Evolutionary conservation across 371 early-diverging fungal species (phyloP).

Genomic region (Basidiobolus meristosporus): DNA sequence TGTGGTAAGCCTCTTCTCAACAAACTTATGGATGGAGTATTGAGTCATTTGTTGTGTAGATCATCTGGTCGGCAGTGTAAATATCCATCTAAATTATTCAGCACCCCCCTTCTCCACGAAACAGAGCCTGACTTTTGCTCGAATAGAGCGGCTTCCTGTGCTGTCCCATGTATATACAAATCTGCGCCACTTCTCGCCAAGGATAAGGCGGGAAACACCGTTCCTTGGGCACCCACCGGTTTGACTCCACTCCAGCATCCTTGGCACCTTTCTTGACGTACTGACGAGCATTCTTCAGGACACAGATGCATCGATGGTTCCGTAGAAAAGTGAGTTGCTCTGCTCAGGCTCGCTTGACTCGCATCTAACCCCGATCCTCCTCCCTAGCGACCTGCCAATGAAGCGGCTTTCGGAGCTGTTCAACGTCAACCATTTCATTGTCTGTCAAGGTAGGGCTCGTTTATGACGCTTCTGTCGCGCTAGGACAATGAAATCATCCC

Average conservation of each 20-base stretch:
- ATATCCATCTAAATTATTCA: conserved; percentile 5
- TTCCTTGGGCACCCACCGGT: conserved; percentile 66
- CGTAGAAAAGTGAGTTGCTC: conserved; percentile 24
- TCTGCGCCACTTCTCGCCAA: conserved; percentile 46
- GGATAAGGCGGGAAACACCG: conserved; percentile 33
- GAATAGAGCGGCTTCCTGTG: conserved; percentile 44
- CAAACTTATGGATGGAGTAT: not conserved
- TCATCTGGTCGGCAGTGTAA: conserved; percentile 76
- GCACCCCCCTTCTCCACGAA: too few relatives aligned
- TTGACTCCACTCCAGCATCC: conserved; percentile 2
- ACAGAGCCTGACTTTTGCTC: not conserved
- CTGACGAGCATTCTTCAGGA: conserved; percentile 5
- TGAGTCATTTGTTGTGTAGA: conserved; percentile 8
- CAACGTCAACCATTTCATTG: conserved; percentile 70
- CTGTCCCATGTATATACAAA: conserved; percentile 50
- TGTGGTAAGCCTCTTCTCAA: conserved; percentile 23
- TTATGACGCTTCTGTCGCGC: not conserved
- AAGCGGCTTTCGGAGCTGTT: conserved; percentile 55
- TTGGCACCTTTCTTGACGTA: not conserved
- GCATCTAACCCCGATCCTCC: not conserved
- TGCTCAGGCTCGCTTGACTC: not conserved
- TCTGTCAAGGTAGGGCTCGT: conserved; percentile 32
- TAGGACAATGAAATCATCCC: not conserved
- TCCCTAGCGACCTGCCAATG: conserved; percentile 39
- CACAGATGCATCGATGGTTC: conserved; percentile 51